These are phyloP conservation scores for Arachnopeziza araneosa DNA, from an alignment of 2,329 filamentous ascomycete species.

Conservation along the genomic window DNA sequence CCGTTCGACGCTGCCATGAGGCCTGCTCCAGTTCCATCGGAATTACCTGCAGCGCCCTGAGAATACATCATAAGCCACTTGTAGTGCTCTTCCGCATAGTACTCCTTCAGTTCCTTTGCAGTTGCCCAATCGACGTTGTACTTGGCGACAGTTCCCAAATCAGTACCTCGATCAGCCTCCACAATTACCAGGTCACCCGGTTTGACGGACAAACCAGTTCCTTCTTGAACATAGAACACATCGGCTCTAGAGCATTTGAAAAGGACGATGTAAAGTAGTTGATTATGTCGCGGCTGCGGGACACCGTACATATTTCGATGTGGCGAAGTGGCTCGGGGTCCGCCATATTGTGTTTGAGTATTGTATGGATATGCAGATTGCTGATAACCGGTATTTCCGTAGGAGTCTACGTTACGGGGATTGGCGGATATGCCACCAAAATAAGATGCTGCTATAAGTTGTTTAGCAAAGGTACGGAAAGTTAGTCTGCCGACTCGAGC, in stretches of 20 bases:
- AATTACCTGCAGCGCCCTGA: conserved; percentile 60
- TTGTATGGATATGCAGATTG: conserved; percentile 24
- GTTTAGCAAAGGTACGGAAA: conserved; percentile 17
- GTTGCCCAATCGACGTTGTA: conserved; percentile 83
- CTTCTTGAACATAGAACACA: conserved; percentile 95
- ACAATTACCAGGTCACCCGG: conserved; percentile 94
- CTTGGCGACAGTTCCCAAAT: conserved; percentile 86
- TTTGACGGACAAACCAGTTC: conserved; percentile 85
- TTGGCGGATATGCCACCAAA: conserved; percentile 26
- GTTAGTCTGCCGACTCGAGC: not conserved
- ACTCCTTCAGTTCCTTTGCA: conserved; percentile 83
- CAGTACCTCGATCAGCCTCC: conserved; percentile 92
- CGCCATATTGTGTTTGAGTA: conserved; percentile 20
- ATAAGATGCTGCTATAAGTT: conserved; percentile 27
- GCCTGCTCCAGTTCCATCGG: conserved; percentile 56
- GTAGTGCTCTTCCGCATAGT: conserved; percentile 92
- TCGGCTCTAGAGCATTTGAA: conserved; percentile 97
- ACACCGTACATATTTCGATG: conserved; percentile 58
- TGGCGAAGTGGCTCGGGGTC: conserved; percentile 49
- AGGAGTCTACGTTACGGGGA: conserved; percentile 21
- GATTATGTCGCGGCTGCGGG: conserved; percentile 57
- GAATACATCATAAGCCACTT: conserved; percentile 99
- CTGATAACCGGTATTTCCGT: conserved; percentile 12
- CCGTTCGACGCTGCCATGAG: conserved; percentile 59
- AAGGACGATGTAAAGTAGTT: conserved; percentile 79